These are phyloP conservation scores for Ormosia semicastrata DNA, from an alignment of 306 rosid species.

Conservation along the genomic window DNA sequence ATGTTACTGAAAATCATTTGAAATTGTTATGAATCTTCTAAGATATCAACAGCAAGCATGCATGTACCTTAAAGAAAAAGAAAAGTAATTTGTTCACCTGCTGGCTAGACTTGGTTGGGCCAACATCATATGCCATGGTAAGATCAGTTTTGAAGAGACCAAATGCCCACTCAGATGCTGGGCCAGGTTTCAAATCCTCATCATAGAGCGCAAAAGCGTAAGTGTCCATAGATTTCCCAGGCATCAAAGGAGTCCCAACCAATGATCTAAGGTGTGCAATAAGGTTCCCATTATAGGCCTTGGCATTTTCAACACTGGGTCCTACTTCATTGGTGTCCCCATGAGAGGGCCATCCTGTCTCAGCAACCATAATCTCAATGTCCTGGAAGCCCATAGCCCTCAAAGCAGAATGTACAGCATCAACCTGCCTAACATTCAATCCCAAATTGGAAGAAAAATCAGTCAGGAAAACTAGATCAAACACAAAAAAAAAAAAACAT, in stretches of 20 bases:
- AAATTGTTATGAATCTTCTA: not conserved
- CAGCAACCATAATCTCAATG: conserved; percentile 62
- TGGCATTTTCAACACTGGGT: conserved; percentile 58
- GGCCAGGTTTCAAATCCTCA: conserved; percentile 73
- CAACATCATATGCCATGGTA: conserved; percentile 53
- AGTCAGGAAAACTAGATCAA: not conserved
- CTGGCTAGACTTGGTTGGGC: conserved; percentile 52
- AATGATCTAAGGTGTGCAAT: conserved; percentile 70
- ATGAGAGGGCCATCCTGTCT: conserved; percentile 75
- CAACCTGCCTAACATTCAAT: conserved; percentile 50
- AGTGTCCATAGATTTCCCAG: conserved; percentile 70
- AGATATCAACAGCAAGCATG: not conserved
- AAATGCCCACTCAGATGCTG: conserved; percentile 59
- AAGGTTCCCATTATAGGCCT: conserved; percentile 68
- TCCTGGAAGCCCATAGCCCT: conserved; percentile 52
- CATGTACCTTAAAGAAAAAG: not conserved
- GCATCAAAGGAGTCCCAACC: conserved; percentile 81
- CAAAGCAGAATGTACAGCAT: conserved; percentile 61
- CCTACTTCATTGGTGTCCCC: conserved; percentile 69
- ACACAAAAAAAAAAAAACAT: not conserved
- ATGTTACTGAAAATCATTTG: not conserved
- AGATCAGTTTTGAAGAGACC: conserved; percentile 67
- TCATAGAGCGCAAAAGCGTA: conserved; percentile 70
- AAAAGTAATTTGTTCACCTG: conserved; percentile 39
- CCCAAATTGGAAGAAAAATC: not conserved